Percentiles rank a stretch among this genome's conserved stretches.
These are phyloP conservation scores for Cenchrus americanus DNA, from an alignment of 176 grass and related monocot genomes.

Conservation along the genomic window DNA sequence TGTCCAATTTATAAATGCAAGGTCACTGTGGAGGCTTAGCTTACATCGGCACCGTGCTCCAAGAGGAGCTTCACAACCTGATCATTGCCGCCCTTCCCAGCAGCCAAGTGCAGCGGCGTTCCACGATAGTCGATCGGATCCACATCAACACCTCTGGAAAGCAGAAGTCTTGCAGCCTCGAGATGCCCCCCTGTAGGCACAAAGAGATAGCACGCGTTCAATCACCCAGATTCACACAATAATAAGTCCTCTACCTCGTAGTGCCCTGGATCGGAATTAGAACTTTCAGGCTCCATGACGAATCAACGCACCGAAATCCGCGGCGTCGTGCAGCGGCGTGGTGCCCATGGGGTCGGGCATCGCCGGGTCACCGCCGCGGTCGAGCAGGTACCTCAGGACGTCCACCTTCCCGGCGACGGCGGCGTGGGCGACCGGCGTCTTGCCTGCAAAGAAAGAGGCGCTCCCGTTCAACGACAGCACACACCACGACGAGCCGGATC, in stretches of 20 bases:
- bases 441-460: slow-evolving; percentile 6
- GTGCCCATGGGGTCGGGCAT: slow-evolving; percentile 3
- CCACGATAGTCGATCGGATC: slow-evolving; percentile 34
- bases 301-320: slow-evolving; percentile 22
- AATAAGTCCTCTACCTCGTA: no score
- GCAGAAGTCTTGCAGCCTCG: slow-evolving; percentile 27
- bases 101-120: slow-evolving; percentile 47
- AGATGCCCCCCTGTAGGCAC: slow-evolving; percentile 21
- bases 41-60: slow-evolving; percentile 52
- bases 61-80: slow-evolving; percentile 43
- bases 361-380: slow-evolving; percentile 41
- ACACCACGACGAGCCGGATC: no score
- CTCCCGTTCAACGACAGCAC: no score
- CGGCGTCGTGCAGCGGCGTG: slow-evolving; percentile 49
- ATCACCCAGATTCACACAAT: no score
- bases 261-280: no score
- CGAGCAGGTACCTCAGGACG: slow-evolving; percentile 39
- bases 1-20: no score
- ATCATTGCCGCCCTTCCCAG: not conserved
- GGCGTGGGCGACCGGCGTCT: slow-evolving; percentile 7
- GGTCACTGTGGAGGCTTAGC: not conserved
- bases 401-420: not conserved
- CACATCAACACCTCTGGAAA: slow-evolving; percentile 48
- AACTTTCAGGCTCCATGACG: no score
- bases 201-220: not conserved